Base-by-base conservation (phyloP, 1,139 yeast species). In the Candida sanyaensis region DNA sequence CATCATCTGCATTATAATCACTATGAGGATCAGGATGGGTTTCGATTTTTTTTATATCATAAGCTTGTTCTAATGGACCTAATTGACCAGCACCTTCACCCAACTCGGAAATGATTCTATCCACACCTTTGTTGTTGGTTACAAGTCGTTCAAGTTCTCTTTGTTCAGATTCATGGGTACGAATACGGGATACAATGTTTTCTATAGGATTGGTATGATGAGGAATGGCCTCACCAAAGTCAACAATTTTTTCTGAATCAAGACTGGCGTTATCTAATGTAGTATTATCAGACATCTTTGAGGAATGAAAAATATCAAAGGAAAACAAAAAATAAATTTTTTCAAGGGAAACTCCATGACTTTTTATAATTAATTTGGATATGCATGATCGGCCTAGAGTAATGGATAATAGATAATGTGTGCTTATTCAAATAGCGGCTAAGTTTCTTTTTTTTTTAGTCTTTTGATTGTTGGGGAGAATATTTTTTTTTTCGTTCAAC, bases 31-130 rank as follows among this genome's bases (percentile, higher is more conserved):
- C 79, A 2, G 76, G 66, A 37, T 61, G 63, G 3, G 77, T 65
- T 39, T 64, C 66, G 1, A 68, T 59, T 48, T 58, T 62, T 45
- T 73, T 69, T 8, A 73, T 47, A 63, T 81, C 86, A 43, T 80
- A 74, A 9, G 77, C 77, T 50, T 77, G 75, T 64, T 80, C 85
- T 44, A 80, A 60, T 1, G 83, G 83, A 47, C 86, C 86, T 38
- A 80, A 62, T 1, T 54, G 58, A 46, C 84, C 84, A n/a, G 75
- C 74, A 34, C 75, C 68, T 44, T 63, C 65, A 44, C 63, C 68
- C 43, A 71, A 59, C 42, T 61, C 62, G 26, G 64, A 58, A 24
- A 70, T 58, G 11, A 77, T 60, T 42, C 61, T 66, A 29, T 68
- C 62, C 28, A 77, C 75, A 44, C 71, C 73, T 10, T 63, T 60